Percentiles rank a stretch among this genome's conserved stretches.
These are phyloP conservation scores for Pisolithus orientalis DNA, from an alignment of 768 basidiomycete species.

Conservation along the genomic window DNA sequence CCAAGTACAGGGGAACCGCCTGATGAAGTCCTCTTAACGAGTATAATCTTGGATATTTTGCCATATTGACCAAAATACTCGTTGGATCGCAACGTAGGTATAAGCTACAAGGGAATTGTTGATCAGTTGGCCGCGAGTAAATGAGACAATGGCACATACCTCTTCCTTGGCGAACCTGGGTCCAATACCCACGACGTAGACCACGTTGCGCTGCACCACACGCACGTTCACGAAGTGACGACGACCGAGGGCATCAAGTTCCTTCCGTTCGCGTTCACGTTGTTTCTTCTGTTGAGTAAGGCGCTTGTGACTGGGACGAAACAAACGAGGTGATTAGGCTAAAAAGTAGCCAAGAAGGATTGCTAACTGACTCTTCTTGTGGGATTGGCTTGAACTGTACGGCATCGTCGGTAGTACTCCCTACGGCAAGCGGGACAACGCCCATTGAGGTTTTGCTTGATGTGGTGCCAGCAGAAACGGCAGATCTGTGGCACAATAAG, in stretches of 20 bases:
- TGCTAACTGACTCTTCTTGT: slow-evolving; percentile 81
- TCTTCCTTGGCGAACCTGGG: slow-evolving; percentile 94
- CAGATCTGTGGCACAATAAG: slow-evolving; percentile 65
- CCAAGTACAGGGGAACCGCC: slow-evolving; percentile 76
- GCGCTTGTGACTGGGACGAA: slow-evolving; percentile 72
- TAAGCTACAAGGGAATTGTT: slow-evolving; percentile 46
- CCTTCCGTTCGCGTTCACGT: slow-evolving; percentile 91
- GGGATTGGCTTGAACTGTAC: slow-evolving; percentile 95
- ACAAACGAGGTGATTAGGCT: slow-evolving; percentile 10
- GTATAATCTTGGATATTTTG: slow-evolving; percentile 91
- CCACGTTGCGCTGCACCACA: slow-evolving; percentile 94
- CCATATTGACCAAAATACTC: slow-evolving; percentile 99
- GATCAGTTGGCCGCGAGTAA: slow-evolving; percentile 1
- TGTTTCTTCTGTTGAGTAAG: slow-evolving; percentile 93
- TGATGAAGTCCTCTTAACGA: slow-evolving; percentile 82
- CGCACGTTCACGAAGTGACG: slow-evolving; percentile 88
- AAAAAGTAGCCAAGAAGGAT: background rate
- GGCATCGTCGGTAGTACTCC: slow-evolving; percentile 84
- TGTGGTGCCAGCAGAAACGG: slow-evolving; percentile 99
- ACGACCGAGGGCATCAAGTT: slow-evolving; percentile 79
- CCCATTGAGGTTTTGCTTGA: slow-evolving; percentile 91
- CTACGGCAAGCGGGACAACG: slow-evolving; percentile 95
- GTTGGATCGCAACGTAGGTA: slow-evolving; percentile 85
- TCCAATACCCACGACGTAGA: slow-evolving; percentile 94
- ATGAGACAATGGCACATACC: slow-evolving; percentile 40